Evolutionary conservation across 768 basidiomycete genomes (phyloP).

Genomic region (Nidularia sp.): DNA sequence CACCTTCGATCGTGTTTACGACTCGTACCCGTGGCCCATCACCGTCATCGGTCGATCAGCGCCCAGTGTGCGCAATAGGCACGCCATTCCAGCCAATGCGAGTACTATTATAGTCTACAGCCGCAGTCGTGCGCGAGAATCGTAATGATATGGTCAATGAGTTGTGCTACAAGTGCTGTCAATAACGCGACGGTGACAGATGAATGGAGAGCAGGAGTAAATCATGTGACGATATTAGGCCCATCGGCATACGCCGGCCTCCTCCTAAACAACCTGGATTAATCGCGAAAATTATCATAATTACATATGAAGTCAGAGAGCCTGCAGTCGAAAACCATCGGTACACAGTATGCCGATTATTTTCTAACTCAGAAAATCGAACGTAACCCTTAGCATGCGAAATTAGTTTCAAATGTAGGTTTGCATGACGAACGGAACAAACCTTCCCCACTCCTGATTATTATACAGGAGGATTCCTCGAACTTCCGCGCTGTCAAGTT

Average conservation of each 20-base stretch:
- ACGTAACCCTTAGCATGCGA: conserved; percentile 33
- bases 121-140: background rate
- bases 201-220: conserved; percentile 4
- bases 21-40: background rate
- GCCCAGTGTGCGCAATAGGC: conserved; percentile 3
- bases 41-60: background rate
- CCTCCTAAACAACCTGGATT: background rate
- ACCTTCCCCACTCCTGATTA: conserved; percentile 78
- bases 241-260: background rate
- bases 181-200: conserved; percentile 18
- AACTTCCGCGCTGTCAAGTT: conserved; percentile 84
- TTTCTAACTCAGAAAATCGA: conserved; percentile 39
- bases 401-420: background rate
- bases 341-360: too few relatives aligned
- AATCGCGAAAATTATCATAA: background rate
- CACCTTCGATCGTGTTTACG: background rate
- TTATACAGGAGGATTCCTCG: conserved; percentile 75
- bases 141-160: conserved; percentile 6
- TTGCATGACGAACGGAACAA: conserved; percentile 22
- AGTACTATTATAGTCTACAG: background rate
- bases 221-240: conserved; percentile 8
- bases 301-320: too few relatives aligned
- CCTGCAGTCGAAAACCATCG: too few relatives aligned
- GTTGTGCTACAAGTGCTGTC: conserved; percentile 15
- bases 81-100: conserved; percentile 1